Percentiles rank a stretch among this genome's conserved stretches.
These are phyloP conservation scores for Stagonosporopsis rhizophila DNA, from an alignment of 2,329 filamentous ascomycete genomes.

Conservation along the genomic window DNA sequence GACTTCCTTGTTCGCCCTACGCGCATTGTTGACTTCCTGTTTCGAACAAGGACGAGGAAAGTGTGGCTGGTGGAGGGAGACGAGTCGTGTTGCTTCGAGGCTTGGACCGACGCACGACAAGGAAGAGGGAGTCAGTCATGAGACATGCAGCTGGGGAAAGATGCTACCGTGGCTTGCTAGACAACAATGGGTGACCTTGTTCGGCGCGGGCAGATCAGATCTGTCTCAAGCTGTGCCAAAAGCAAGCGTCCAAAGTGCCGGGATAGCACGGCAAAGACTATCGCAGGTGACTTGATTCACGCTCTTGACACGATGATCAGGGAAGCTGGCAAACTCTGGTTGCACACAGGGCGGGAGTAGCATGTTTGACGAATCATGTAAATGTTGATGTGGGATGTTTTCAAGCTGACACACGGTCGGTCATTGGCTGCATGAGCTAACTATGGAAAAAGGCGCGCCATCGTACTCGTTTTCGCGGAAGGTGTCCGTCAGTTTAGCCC, in stretches of 20 bases:
- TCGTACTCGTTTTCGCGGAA: neutral
- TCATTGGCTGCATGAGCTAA: constrained; percentile 3
- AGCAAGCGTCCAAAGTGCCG: constrained; percentile 30
- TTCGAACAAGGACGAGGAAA: constrained; percentile 22
- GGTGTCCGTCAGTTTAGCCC: no score
- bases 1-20: constrained; percentile 20
- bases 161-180: constrained; percentile 28
- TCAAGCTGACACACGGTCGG: neutral
- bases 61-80: constrained; percentile 22
- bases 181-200: constrained; percentile 22
- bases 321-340: constrained; percentile 1
- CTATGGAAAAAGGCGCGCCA: neutral
- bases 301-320: constrained; percentile 8
- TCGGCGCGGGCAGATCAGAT: constrained; percentile 28
- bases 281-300: constrained; percentile 22
- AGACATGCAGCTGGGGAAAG: constrained; percentile 19
- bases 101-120: constrained; percentile 8
- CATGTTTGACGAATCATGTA: neutral
- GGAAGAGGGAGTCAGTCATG: constrained; percentile 22
- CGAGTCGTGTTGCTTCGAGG: constrained; percentile 11
- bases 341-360: constrained; percentile 4
- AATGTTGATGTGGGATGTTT: neutral
- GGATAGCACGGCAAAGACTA: constrained; percentile 15
- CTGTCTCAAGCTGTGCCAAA: constrained; percentile 25
- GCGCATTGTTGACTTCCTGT: constrained; percentile 23